Conservation (phyloP, 306 rosid species). For the Inga leiocalycina region DNA sequence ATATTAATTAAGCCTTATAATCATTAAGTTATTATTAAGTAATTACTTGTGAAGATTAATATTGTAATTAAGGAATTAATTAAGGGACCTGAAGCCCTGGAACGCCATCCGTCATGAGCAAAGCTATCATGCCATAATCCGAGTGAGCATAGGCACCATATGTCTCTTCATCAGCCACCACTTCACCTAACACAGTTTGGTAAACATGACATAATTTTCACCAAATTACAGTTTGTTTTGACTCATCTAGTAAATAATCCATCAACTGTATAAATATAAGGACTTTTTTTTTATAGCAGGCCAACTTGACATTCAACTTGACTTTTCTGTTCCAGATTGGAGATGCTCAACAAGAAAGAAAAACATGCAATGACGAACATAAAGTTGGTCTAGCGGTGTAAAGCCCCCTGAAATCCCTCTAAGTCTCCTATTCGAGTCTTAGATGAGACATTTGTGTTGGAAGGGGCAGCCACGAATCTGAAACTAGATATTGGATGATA, state of each 20-base stretch:
- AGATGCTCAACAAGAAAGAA: no score
- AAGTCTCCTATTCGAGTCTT: rapidly evolving
- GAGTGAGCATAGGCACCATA: constrained; percentile 81
- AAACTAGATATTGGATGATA: no score
- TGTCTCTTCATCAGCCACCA: constrained; percentile 53
- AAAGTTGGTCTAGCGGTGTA: no score
- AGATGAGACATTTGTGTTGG: no score
- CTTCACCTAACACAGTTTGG: constrained; percentile 40
- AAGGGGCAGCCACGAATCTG: rapidly evolving
- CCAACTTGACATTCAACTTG: no score
- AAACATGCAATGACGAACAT: no score
- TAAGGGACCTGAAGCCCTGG: constrained; percentile 79
- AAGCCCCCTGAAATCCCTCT: rapidly evolving
- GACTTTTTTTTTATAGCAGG: no score
- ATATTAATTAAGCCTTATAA: constrained; percentile 6
- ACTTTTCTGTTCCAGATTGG: no score
- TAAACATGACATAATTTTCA: background rate
- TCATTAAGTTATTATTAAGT: background rate
- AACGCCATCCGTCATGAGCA: constrained; percentile 71
- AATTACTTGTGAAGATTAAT: background rate
- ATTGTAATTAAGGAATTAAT: constrained; percentile 16
- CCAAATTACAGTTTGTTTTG: background rate
- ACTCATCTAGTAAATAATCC: no score
- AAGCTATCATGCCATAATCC: constrained; percentile 86
- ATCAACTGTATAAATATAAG: no score